A percentile compares a stretch with the other conserved stretches of the same genome.
Evolutionary conservation across 768 basidiomycete genomes (phyloP).

Genomic region (Trametopsis cervina): DNA sequence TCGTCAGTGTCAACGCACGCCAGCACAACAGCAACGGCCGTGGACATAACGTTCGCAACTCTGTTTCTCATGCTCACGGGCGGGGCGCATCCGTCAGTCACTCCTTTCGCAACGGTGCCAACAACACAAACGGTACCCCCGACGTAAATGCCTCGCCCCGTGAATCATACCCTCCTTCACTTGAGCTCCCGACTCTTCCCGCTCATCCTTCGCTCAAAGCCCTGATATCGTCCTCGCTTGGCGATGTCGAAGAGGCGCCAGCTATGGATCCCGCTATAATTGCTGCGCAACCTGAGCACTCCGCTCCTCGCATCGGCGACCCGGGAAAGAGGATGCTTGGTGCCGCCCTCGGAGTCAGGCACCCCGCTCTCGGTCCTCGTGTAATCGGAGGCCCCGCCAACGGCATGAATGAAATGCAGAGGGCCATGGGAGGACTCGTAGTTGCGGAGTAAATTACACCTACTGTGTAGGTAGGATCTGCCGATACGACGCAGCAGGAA

Average conservation of each 20-base stretch:
- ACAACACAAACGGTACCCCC: slow-evolving; percentile 18
- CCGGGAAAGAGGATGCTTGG: slow-evolving; percentile 88
- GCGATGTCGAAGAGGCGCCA: slow-evolving; percentile 39
- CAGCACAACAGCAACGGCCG: slow-evolving; percentile 57
- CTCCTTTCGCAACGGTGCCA: slow-evolving; percentile 16
- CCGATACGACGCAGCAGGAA: no score
- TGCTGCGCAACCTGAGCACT: slow-evolving; percentile 43
- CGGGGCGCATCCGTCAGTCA: slow-evolving; percentile 22
- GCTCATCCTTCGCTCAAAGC: slow-evolving; percentile 81
- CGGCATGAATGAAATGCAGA: slow-evolving; percentile 58
- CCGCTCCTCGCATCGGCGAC: slow-evolving; percentile 79
- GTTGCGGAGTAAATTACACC: slow-evolving; percentile 54
- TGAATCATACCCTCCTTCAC: slow-evolving; percentile 57
- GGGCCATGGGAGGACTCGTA: slow-evolving; percentile 67
- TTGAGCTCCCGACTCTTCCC: slow-evolving; percentile 74
- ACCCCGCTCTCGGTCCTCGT: slow-evolving; percentile 65
- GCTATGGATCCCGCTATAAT: slow-evolving; percentile 66
- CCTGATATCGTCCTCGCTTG: slow-evolving; percentile 70
- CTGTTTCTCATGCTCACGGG: slow-evolving; percentile 22
- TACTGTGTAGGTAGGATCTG: not conserved
- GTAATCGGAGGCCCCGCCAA: slow-evolving; percentile 47
- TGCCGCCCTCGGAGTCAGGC: slow-evolving; percentile 76
- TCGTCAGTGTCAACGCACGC: slow-evolving; percentile 76
- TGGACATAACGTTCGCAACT: slow-evolving; percentile 57
- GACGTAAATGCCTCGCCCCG: slow-evolving; percentile 15